Evolutionary conservation across 1,284 basidiomycete genomes (phyloP).

Genomic region (Cryptococcus deneoformans): DNA sequence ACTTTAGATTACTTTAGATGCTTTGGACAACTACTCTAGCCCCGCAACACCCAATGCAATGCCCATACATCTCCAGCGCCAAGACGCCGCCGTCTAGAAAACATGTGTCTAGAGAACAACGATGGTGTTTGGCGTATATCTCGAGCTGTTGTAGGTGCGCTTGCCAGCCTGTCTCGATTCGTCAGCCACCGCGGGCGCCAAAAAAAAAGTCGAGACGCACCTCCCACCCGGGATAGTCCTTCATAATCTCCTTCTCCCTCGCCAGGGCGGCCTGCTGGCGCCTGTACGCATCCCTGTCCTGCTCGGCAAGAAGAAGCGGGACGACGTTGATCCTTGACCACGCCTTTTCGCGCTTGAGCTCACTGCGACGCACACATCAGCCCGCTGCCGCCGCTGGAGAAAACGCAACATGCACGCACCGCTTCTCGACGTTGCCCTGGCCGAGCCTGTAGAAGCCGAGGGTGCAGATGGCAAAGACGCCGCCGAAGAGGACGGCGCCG

Average conservation of each 20-base stretch:
- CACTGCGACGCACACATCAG: too few relatives aligned
- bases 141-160: constrained; percentile 80
- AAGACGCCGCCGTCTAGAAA: too few relatives aligned
- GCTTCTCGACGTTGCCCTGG: constrained; percentile 84
- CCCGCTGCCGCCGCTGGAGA: too few relatives aligned
- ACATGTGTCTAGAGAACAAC: constrained; percentile 52
- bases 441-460: constrained; percentile 94
- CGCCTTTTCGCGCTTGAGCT: constrained; percentile 86
- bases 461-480: constrained; percentile 76
- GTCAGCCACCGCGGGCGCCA: too few relatives aligned
- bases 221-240: constrained; percentile 92
- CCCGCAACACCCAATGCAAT: too few relatives aligned
- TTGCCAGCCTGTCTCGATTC: constrained; percentile 79
- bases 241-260: constrained; percentile 92
- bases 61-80: not conserved
- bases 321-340: constrained; percentile 97
- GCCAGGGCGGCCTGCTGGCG: constrained; percentile 73
- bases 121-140: constrained; percentile 63
- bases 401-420: constrained; percentile 65
- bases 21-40: too few relatives aligned
- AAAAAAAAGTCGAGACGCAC: too few relatives aligned
- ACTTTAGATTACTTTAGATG: too few relatives aligned
- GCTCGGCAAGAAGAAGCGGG: constrained; percentile 86
- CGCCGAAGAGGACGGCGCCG: constrained; percentile 79
- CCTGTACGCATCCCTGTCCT: constrained; percentile 86